Base-by-base conservation (phyloP, 169 alveolate genomes). In the Eimeria necatrix region DNA sequence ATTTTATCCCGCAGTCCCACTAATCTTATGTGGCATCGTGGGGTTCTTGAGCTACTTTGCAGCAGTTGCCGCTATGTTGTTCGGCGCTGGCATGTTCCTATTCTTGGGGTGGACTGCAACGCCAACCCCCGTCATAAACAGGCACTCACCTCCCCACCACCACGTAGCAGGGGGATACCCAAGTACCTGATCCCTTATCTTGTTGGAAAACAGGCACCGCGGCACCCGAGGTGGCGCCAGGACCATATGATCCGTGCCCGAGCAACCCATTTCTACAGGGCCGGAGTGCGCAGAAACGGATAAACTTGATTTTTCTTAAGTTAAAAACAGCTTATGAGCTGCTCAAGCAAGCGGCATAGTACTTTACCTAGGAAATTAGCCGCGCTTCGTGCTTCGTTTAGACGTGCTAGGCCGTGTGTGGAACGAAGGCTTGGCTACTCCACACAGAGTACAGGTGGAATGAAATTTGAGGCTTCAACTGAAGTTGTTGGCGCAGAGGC, bases 71-170 rank as follows among this genome's bases (percentile, higher is more conserved):
- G 98, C 73, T 97, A 97, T 95, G 98, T 97, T 70, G 96, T 97
- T 22, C 97, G 97, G 59, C 95, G 96, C 70, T 96, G 98, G 98
- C 98, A 97, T 88, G 97, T 97, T 71, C 98, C 98, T 2, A 96
- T 97, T 49, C 95, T 97, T 20, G 98, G 98, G 7, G 98, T 97
- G 53, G 98, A 97, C 94, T 97, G 98, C 94, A 97, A 97, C 93
- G 98, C 98, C 24, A 97, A 97, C 90, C 98, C 98, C 52, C 95
- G 98, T 56, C 98, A 97, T 94, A 97, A 97, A 83, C 98, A 97
- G 92, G 97, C 97, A 60, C 89, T 97, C 85, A 96, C 98, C 1
- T 96, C 96, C 59, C 98, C 98, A 2, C 96, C 98, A 1, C 98
- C 98, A 14, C 97, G 98, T 16, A 96, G 98, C 78, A 94, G 98